phyloP scores from a whole-genome alignment of 495 filamentous ascomycete species.

The Hypoxylon subgilvum region DNA sequence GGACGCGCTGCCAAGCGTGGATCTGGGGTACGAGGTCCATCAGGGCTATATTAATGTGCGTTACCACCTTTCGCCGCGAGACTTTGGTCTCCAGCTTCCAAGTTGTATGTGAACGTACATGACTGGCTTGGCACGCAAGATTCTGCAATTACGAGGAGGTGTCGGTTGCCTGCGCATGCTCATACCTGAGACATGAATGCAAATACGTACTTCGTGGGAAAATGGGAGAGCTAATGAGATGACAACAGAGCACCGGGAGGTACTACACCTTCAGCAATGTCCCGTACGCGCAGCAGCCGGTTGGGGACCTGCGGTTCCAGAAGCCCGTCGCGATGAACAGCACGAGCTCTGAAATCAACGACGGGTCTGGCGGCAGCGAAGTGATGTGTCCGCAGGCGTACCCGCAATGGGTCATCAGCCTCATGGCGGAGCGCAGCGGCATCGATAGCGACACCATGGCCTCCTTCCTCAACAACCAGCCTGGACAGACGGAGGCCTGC shows the following conservation, averaged over 20 bases:
- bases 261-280: conserved; percentile 36
- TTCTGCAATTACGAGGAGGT: too few species aligned
- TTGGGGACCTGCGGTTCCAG: conserved; percentile 21
- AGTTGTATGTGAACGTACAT: too few species aligned
- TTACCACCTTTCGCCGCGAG: not conserved
- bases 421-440: conserved; percentile 12
- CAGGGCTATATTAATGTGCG: conserved; percentile 25
- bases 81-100: not conserved
- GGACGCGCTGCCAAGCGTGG: conserved; percentile 13
- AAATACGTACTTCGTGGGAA: too few species aligned
- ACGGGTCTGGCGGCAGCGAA: conserved; percentile 1
- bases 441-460: conserved; percentile 4
- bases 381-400: conserved; percentile 32
- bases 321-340: conserved; percentile 10
- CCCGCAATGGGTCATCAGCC: conserved; percentile 27
- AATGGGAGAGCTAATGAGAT: not conserved
- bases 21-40: conserved; percentile 29
- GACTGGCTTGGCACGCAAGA: too few species aligned
- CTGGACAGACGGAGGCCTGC: conserved; percentile 33
- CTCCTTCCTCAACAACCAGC: conserved; percentile 1
- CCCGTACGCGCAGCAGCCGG: conserved; percentile 27
- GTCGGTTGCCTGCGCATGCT: too few species aligned
- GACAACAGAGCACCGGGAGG: conserved; percentile 16
- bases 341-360: not conserved
- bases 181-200: too few species aligned